These are phyloP conservation scores for Penicillium nordicum DNA, from an alignment of 2,329 filamentous ascomycete genomes.

Conservation along the genomic window DNA sequence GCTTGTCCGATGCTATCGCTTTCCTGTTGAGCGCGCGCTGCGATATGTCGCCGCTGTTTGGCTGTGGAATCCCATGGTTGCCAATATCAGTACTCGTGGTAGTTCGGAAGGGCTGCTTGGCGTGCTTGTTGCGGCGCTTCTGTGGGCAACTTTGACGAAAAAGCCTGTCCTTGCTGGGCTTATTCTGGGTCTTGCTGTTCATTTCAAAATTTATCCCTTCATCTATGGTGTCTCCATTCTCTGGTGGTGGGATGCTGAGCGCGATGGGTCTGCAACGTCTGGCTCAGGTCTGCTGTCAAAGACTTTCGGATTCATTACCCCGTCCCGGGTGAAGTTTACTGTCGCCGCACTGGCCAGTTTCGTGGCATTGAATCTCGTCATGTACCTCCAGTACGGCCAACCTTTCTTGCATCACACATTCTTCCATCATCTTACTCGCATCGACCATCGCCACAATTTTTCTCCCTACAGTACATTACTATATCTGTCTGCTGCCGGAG, in stretches of 20 bases:
- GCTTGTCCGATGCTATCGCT: constrained; percentile 46
- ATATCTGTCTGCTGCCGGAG: constrained; percentile 72
- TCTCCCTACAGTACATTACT: constrained; percentile 91
- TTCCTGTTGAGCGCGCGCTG: constrained; percentile 57
- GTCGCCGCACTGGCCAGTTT: constrained; percentile 70
- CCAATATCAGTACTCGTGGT: constrained; percentile 89
- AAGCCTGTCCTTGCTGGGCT: constrained; percentile 65
- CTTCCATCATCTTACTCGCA: constrained; percentile 84
- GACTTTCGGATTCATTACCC: constrained; percentile 38
- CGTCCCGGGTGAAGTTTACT: constrained; percentile 36
- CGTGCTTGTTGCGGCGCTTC: constrained; percentile 73
- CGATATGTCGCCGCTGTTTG: constrained; percentile 76
- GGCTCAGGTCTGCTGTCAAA: constrained; percentile 11
- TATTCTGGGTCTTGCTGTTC: constrained; percentile 77
- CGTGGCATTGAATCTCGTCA: constrained; percentile 66
- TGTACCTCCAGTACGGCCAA: constrained; percentile 74
- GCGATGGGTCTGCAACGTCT: constrained; percentile 10
- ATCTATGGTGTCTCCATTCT: constrained; percentile 70
- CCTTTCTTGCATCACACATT: constrained; percentile 88
- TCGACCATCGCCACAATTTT: constrained; percentile 98
- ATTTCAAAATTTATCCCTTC: constrained; percentile 99
- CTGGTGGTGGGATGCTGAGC: constrained; percentile 41
- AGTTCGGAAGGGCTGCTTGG: constrained; percentile 89
- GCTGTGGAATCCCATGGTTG: constrained; percentile 97
- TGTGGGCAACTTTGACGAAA: constrained; percentile 74